phyloP scores from a whole-genome alignment of 352 stramenopile genomes.

The Phytophthora fragariaefolia region DNA sequence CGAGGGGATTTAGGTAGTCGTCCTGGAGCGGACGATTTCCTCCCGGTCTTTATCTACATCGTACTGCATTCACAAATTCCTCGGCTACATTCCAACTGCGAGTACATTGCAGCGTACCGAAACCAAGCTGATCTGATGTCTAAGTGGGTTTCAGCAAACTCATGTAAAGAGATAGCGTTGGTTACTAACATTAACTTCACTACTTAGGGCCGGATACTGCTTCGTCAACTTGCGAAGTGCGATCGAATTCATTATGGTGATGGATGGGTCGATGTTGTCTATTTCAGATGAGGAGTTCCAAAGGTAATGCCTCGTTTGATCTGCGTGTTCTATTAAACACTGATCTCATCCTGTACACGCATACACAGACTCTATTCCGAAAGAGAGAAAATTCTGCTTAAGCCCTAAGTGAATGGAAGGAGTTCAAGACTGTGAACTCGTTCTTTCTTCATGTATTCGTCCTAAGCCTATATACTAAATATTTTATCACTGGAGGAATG shows the following conservation, averaged over 20 bases:
- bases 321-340: neutral
- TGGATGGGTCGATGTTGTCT: slow-evolving; percentile 85
- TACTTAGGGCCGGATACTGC: slow-evolving; percentile 84
- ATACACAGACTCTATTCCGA: slow-evolving; percentile 45
- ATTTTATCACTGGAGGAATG: slow-evolving; percentile 4
- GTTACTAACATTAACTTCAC: slow-evolving; percentile 4
- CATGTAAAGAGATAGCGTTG: neutral
- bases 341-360: neutral
- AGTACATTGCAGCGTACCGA: slow-evolving; percentile 91
- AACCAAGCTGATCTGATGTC: slow-evolving; percentile 92
- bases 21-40: slow-evolving; percentile 89
- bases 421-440: neutral
- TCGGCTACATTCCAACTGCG: slow-evolving; percentile 88
- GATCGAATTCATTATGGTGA: slow-evolving; percentile 90
- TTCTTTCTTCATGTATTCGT: neutral
- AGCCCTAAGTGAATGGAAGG: slow-evolving; percentile 11
- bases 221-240: slow-evolving; percentile 93
- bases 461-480: slow-evolving; percentile 26
- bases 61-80: slow-evolving; percentile 91
- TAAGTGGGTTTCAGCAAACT: slow-evolving; percentile 55
- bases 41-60: slow-evolving; percentile 94
- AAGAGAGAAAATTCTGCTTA: slow-evolving; percentile 38
- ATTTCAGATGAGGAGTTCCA: slow-evolving; percentile 85
- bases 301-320: slow-evolving; percentile 34
- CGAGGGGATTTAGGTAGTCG: slow-evolving; percentile 69